A percentile compares a stretch with the other conserved stretches of the same genome.
phyloP scores from a whole-genome alignment of 2,329 filamentous ascomycete genomes.

The Sclerotinia nivalis region DNA sequence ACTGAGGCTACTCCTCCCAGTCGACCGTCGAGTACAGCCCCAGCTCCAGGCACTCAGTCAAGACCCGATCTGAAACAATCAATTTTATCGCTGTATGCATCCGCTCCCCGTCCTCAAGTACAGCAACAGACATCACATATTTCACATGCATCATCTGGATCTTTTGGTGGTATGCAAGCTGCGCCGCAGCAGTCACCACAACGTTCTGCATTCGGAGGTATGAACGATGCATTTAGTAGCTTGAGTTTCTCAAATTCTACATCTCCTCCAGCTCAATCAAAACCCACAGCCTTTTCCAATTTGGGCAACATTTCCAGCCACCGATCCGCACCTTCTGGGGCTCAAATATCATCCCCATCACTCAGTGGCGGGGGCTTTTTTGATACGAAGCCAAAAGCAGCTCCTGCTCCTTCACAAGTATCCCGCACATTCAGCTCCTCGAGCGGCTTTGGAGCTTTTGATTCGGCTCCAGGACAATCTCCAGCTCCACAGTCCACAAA shows the following conservation, averaged over 20 bases:
- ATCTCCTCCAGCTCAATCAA: conserved; percentile 47
- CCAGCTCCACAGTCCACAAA: conserved; percentile 39
- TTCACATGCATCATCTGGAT: conserved; percentile 58
- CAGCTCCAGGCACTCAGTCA: conserved; percentile 65
- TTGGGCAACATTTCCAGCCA: conserved; percentile 47
- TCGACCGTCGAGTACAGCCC: conserved; percentile 78
- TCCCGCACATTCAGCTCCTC: conserved; percentile 54
- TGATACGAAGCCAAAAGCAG: conserved; percentile 66
- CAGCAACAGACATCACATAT: conserved; percentile 47
- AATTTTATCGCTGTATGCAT: conserved; percentile 91
- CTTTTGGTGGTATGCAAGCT: conserved; percentile 65
- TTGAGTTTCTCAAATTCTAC: conserved; percentile 57
- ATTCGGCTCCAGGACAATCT: conserved; percentile 48
- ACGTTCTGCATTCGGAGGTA: conserved; percentile 50
- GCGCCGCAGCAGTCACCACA: conserved; percentile 48
- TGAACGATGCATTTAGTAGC: conserved; percentile 78
- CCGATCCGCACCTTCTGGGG: conserved; percentile 40
- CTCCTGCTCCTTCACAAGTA: conserved; percentile 46
- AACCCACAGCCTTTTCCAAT: conserved; percentile 50
- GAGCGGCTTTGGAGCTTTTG: conserved; percentile 64
- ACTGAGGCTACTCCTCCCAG: conserved; percentile 68
- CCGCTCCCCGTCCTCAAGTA: conserved; percentile 74
- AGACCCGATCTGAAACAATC: conserved; percentile 95
- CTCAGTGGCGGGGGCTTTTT: conserved; percentile 76
- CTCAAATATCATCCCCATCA: conserved; percentile 50